These are phyloP conservation scores for Endotrypanum monterogeii DNA, from an alignment of 208 protist species.

Conservation along the genomic window DNA sequence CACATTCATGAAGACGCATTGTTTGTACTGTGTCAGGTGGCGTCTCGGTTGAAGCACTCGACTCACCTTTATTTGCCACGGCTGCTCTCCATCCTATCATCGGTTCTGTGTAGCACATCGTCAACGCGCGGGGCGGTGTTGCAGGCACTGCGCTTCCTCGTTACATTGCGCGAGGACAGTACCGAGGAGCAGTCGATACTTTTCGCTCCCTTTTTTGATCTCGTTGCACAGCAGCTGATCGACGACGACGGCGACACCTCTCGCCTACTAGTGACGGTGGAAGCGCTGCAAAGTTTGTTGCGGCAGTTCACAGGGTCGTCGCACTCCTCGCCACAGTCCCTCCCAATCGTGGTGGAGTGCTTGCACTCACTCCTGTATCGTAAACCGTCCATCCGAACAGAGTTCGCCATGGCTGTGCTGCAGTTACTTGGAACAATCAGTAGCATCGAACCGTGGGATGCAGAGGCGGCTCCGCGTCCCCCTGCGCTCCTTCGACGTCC, in stretches of 20 bases:
- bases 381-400: slow-evolving; percentile 67
- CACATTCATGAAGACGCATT: slow-evolving; percentile 28
- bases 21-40: slow-evolving; percentile 21
- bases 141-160: slow-evolving; percentile 59
- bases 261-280: slow-evolving; percentile 53
- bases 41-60: slow-evolving; percentile 22
- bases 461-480: slow-evolving; percentile 29
- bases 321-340: slow-evolving; percentile 21
- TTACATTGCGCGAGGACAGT: slow-evolving; percentile 73
- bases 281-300: slow-evolving; percentile 66
- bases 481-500: slow-evolving; percentile 53
- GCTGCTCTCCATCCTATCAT: slow-evolving; percentile 29
- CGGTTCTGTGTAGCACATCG: slow-evolving; percentile 31
- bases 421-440: slow-evolving; percentile 81
- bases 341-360: slow-evolving; percentile 47
- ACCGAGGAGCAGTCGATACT: slow-evolving; percentile 52
- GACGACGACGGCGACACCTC: slow-evolving; percentile 58
- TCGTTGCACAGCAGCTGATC: slow-evolving; percentile 66
- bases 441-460: slow-evolving; percentile 61
- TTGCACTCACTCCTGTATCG: slow-evolving; percentile 78
- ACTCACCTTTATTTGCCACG: slow-evolving; percentile 29
- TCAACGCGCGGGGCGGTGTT: slow-evolving; percentile 49
- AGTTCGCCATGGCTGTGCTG: slow-evolving; percentile 70
- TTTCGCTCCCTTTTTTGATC: slow-evolving; percentile 65
- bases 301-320: slow-evolving; percentile 51